Percentiles rank a stretch among this genome's conserved stretches.
Conservation (phyloP, 2,329 filamentous ascomycete species). For the Sclerotinia trifoliorum region DNA sequence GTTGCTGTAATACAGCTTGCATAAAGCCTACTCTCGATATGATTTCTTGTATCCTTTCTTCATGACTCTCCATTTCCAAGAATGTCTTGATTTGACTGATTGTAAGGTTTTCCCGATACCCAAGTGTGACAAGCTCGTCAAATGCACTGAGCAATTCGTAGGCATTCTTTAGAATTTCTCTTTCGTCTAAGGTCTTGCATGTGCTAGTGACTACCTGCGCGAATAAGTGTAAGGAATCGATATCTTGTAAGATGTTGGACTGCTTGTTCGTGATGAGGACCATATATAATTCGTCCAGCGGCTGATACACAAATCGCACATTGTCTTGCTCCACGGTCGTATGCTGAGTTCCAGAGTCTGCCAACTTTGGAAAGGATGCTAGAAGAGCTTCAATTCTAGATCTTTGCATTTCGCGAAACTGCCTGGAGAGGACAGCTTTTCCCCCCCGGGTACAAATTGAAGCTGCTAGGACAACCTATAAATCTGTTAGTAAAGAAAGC, state of each 20-base stretch:
- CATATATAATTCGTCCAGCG: constrained; percentile 98
- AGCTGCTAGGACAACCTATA: constrained; percentile 92
- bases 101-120: constrained; percentile 94
- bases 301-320: constrained; percentile 98
- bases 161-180: constrained; percentile 91
- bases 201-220: constrained; percentile 96
- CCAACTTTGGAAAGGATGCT: constrained; percentile 95
- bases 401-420: constrained; percentile 96
- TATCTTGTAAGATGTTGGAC: constrained; percentile 98
- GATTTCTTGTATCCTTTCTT: constrained; percentile 98
- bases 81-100: constrained; percentile 99
- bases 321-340: constrained; percentile 99
- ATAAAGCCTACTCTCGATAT: constrained; percentile 70
- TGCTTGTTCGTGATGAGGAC: constrained; percentile 99
- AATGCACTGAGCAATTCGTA: constrained; percentile 96
- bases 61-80: constrained; percentile 98
- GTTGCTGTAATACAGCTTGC: constrained; percentile 15
- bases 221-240: constrained; percentile 96
- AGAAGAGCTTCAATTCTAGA: constrained; percentile 95
- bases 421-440: constrained; percentile 95
- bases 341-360: constrained; percentile 93
- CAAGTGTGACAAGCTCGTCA: constrained; percentile 92
- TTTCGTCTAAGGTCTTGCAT: constrained; percentile 93
- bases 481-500: constrained; percentile 27
- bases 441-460: constrained; percentile 98